These are phyloP conservation scores for Cyberlindnera mississippiensis DNA, from an alignment of 805 yeast species.

Conservation along the genomic window DNA sequence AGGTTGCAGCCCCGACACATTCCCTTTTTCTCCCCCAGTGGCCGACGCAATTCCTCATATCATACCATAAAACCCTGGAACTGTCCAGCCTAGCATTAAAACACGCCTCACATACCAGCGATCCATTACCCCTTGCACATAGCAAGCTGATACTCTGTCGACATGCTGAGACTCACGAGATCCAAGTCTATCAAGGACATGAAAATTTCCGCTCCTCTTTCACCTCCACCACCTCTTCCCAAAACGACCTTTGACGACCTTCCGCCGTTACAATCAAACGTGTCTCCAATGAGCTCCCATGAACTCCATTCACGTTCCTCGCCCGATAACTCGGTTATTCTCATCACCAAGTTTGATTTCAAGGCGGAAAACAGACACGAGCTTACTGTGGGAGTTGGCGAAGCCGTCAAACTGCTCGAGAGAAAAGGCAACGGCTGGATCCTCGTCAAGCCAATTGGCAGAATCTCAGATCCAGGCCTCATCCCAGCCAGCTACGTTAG, in stretches of 20 bases:
- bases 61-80: too few relatives aligned
- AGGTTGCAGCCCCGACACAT: background rate
- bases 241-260: slow-evolving; percentile 1
- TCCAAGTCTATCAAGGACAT: slow-evolving; percentile 12
- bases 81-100: background rate
- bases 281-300: too few relatives aligned
- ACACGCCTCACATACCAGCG: slow-evolving; percentile 1
- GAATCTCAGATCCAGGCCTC: slow-evolving; percentile 42
- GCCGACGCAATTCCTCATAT: background rate
- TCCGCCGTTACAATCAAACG: background rate
- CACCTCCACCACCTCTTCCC: slow-evolving; percentile 9
- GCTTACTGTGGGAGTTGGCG: slow-evolving; percentile 45
- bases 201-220: slow-evolving; percentile 14
- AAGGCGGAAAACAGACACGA: slow-evolving; percentile 42
- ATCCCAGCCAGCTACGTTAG: slow-evolving; percentile 49
- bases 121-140: too few relatives aligned
- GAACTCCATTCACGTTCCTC: slow-evolving; percentile 11
- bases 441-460: slow-evolving; percentile 50
- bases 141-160: background rate
- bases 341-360: slow-evolving; percentile 45
- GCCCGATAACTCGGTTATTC: slow-evolving; percentile 26
- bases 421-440: slow-evolving; percentile 52
- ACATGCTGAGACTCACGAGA: slow-evolving; percentile 7
- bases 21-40: background rate
- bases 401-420: slow-evolving; percentile 46